A percentile compares a stretch with the other conserved stretches of the same genome.
Conservation (phyloP, 192 early-diverging fungal species). For the Phlyctochytrium arcticum region DNA sequence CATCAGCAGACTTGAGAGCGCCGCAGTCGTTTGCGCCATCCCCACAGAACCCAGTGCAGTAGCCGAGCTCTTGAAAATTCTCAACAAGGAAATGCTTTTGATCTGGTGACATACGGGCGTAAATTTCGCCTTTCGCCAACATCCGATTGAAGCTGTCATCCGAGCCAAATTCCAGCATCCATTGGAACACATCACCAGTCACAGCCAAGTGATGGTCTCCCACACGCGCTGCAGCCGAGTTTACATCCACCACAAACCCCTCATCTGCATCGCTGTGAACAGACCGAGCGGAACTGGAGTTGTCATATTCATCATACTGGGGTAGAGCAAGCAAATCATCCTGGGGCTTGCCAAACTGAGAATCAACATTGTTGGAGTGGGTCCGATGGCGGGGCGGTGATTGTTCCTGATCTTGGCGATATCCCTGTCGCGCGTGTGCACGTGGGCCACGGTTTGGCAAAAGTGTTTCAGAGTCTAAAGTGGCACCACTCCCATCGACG, state of each 20-base stretch:
- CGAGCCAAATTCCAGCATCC: slow-evolving; percentile 78
- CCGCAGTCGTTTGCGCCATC: slow-evolving; percentile 99
- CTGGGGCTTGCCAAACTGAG: too few species aligned
- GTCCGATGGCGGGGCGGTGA: too few species aligned
- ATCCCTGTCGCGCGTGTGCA: too few species aligned
- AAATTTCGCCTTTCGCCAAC: slow-evolving; percentile 88
- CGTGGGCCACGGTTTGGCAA: too few species aligned
- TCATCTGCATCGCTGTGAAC: slow-evolving; percentile 17
- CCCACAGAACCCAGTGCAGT: slow-evolving; percentile 97
- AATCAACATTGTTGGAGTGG: too few species aligned
- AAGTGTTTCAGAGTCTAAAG: slow-evolving; percentile 56
- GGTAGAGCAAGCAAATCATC: not conserved
- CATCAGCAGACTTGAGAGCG: slow-evolving; percentile 92
- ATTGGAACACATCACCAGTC: slow-evolving; percentile 94
- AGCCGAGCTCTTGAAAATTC: slow-evolving; percentile 81
- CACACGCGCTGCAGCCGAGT: slow-evolving; percentile 17
- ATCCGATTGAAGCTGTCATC: slow-evolving; percentile 59
- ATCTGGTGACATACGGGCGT: slow-evolving; percentile 98
- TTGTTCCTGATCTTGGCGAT: too few species aligned
- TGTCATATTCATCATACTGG: slow-evolving; percentile 5
- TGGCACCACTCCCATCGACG: slow-evolving; percentile 47
- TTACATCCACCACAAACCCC: slow-evolving; percentile 8
- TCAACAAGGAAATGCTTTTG: slow-evolving; percentile 94
- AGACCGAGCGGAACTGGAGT: slow-evolving; percentile 7
- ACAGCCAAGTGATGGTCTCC: slow-evolving; percentile 80